Conservation (phyloP, 2,329 filamentous ascomycete genomes). For the Xylaria sp. region DNA sequence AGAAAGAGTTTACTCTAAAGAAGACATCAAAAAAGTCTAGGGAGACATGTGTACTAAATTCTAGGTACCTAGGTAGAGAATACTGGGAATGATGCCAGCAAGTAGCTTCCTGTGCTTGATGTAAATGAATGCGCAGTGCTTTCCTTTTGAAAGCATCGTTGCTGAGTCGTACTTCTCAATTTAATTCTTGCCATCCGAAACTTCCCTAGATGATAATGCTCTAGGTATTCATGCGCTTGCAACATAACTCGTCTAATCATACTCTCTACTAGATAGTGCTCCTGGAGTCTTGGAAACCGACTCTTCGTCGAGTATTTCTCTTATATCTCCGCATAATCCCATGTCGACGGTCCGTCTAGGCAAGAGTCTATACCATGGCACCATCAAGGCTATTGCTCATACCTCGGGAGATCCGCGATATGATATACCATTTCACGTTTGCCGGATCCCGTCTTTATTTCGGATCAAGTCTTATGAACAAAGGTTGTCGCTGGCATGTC, state of each 20-base stretch:
- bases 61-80: no score
- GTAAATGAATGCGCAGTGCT: background rate
- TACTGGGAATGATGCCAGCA: background rate
- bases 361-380: background rate
- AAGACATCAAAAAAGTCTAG: slow-evolving; percentile 26
- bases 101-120: background rate
- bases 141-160: background rate
- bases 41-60: background rate
- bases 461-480: background rate
- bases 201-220: background rate
- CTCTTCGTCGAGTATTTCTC: background rate
- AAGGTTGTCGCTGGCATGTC: background rate
- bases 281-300: background rate
- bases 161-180: background rate
- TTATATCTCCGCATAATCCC: background rate
- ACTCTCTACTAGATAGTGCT: background rate
- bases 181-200: background rate
- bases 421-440: slow-evolving; percentile 6
- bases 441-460: slow-evolving; percentile 9
- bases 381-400: background rate
- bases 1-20: slow-evolving; percentile 46
- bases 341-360: background rate
- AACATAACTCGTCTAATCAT: background rate
- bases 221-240: background rate
- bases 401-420: slow-evolving; percentile 11